Evolutionary conservation across 306 rosid genomes (phyloP).

Genomic region (Cucumis hystrix): DNA sequence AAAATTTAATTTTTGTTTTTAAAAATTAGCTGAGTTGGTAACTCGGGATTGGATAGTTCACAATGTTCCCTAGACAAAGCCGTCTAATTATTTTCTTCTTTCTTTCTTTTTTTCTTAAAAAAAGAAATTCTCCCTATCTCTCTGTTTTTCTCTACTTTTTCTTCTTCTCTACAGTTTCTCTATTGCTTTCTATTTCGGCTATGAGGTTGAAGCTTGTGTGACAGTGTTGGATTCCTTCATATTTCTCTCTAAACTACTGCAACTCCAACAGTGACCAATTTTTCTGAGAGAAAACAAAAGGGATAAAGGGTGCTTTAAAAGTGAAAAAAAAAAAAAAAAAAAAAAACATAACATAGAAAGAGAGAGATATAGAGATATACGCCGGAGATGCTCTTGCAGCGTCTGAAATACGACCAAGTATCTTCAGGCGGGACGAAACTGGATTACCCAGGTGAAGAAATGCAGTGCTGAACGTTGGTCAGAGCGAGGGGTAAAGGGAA

Average conservation of each 20-base stretch:
- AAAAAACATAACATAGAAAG: background rate
- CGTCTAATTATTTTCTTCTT: background rate
- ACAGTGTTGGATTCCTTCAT: slow-evolving; percentile 38
- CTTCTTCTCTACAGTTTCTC: background rate
- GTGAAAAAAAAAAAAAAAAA: background rate
- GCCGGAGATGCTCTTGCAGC: slow-evolving; percentile 7
- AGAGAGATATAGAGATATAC: background rate
- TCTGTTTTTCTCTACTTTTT: background rate
- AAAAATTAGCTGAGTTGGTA: background rate
- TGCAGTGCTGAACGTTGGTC: slow-evolving; percentile 11
- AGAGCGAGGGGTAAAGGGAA: background rate
- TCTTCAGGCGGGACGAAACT: background rate
- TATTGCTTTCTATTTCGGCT: slow-evolving; percentile 14
- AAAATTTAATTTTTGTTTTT: too few relatives aligned
- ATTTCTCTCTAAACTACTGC: slow-evolving; percentile 31
- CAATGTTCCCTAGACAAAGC: slow-evolving; percentile 5
- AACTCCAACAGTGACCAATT: slow-evolving; percentile 4
- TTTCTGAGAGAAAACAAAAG: slow-evolving; percentile 3
- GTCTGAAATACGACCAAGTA: background rate
- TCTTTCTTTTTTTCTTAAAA: too few relatives aligned
- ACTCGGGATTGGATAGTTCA: background rate
- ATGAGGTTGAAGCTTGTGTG: slow-evolving; percentile 10
- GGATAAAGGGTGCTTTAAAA: background rate
- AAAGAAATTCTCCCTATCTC: background rate
- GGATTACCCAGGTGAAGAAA: background rate